Evolutionary conservation across 2,329 filamentous ascomycete species (phyloP), one percentile per base, ranked within the genome.

Genomic region (Trichoderma hamatum): DNA sequence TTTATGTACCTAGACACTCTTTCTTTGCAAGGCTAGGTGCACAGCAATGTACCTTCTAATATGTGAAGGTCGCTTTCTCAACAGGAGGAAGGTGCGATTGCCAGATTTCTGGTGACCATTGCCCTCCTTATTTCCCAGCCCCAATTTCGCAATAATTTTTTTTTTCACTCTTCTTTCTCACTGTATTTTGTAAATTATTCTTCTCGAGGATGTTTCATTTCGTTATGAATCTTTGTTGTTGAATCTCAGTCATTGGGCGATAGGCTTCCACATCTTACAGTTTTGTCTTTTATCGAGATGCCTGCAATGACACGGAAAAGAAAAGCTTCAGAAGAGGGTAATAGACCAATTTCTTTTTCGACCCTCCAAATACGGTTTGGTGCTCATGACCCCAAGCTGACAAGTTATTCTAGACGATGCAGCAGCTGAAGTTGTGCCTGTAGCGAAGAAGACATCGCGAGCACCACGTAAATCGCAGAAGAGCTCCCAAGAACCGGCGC

Each of bases 251-350:
- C 16, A 11, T 9, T 11, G 6, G 26, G 19, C 26, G 52, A 32
- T n/a, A 28, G 19, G 14, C n/a, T 5, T 13, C 13, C 34, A 36
- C 14, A 34, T n/a, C n/a, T n/a, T 2, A 24, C 6, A n/a, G 3
- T 56, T 21, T 21, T 9, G 5, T 30, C n/a, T 14, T 24, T 26
- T 2, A 32, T 21, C 24, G 7, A 64, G 5, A 79, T 79, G 78
- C 72, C 77, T 5, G 73, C 74, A 16, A 69, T 59, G 59, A 73
- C 73, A 13, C 70, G 74, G n/a, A 78, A 76, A 52, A 74, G 75
- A 68, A 78, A 73, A 32, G 54, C 49, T 7, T 72, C 73, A 7
- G 66, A 60, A 19, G 72, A 69, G 6, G 75, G 77, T 75, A 59
- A 56, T 71, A 46, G n/a, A 5, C 11, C n/a, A 14, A 21, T 14